phyloP scores from a whole-genome alignment of 345 rosid species.

The Salix dunnii region DNA sequence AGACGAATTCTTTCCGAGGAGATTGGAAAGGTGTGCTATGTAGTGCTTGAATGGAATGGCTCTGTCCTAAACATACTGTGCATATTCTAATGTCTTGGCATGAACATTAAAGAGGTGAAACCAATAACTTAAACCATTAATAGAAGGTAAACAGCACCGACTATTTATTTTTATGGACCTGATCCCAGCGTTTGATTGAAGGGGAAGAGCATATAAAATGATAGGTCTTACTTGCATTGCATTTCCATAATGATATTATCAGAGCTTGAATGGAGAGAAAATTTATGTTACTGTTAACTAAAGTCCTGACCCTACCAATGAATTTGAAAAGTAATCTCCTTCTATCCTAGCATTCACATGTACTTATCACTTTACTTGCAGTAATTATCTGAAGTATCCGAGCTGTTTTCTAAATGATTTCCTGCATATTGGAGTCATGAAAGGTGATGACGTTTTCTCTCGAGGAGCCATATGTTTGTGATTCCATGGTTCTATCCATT shows the following conservation, averaged over 20 bases:
- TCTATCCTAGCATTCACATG: neutral
- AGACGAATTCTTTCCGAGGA: slow-evolving; percentile 60
- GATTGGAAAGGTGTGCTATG: slow-evolving; percentile 55
- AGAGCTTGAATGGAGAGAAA: neutral
- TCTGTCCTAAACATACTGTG: neutral
- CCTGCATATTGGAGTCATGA: neutral
- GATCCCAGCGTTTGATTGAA: neutral
- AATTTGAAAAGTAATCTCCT: neutral
- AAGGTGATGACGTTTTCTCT: neutral
- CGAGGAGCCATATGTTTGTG: neutral
- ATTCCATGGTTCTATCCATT: neutral
- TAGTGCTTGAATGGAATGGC: neutral
- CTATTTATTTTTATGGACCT: neutral
- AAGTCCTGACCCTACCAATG: neutral
- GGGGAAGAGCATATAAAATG: neutral
- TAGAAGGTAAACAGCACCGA: neutral
- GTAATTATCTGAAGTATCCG: neutral
- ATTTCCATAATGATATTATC: neutral
- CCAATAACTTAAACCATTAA: neutral
- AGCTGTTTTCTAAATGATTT: slow-evolving; percentile 1
- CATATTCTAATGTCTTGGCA: neutral
- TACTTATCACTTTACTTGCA: neutral
- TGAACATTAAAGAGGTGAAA: neutral
- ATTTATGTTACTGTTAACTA: neutral
- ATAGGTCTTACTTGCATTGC: neutral